Conservation (phyloP, 1,139 yeast species). For the Pichia norvegensis region DNA sequence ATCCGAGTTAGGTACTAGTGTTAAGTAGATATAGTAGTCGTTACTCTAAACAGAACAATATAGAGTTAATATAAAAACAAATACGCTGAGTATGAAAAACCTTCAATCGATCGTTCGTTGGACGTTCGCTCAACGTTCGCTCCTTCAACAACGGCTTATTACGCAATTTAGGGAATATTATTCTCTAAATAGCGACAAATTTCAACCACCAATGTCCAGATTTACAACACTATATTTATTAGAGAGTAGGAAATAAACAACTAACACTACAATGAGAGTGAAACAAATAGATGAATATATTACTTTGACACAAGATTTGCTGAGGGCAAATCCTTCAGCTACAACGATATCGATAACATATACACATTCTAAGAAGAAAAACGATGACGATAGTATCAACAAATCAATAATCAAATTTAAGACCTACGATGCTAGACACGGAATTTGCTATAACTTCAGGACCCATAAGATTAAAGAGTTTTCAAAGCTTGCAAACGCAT, state of each 20-base stretch:
- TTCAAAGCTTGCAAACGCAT: constrained; percentile 67
- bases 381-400: constrained; percentile 2
- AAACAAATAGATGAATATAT: constrained; percentile 45
- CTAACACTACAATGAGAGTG: constrained; percentile 17
- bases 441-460: constrained; percentile 54
- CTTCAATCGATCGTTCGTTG: too few relatives aligned
- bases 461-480: constrained; percentile 70
- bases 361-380: constrained; percentile 20
- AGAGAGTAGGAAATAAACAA: background rate
- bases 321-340: constrained; percentile 42
- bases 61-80: too few relatives aligned
- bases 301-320: constrained; percentile 37
- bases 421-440: constrained; percentile 63
- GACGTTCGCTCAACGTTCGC: too few relatives aligned
- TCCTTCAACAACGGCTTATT: too few relatives aligned
- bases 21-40: too few relatives aligned
- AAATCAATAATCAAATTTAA: constrained; percentile 47
- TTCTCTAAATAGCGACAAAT: too few relatives aligned
- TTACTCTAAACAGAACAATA: too few relatives aligned
- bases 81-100: too few relatives aligned
- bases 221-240: too few relatives aligned
- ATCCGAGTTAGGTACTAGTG: too few relatives aligned
- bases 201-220: too few relatives aligned
- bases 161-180: too few relatives aligned
- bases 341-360: constrained; percentile 44